Base-by-base conservation (phyloP, 768 basidiomycete species). In the Trametes coccinea region DNA sequence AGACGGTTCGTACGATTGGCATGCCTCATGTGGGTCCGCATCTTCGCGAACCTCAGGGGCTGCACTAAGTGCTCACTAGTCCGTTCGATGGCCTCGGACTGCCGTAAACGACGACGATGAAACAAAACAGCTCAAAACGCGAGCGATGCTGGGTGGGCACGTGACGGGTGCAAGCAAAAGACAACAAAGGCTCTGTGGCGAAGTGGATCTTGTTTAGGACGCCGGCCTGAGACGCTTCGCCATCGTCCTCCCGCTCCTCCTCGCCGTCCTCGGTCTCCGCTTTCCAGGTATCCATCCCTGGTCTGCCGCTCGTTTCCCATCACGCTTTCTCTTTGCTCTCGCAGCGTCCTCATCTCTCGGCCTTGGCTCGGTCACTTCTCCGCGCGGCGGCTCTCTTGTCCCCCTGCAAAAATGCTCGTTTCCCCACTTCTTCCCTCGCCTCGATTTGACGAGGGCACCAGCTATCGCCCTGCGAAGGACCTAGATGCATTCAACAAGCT, bases 401-500 rank as follows among this genome's bases (percentile, higher is more conserved):
- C 41, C 10, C 46, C 22, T 33, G 27, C 46, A 2, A 79, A 75
- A 71, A 90, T 91, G 89, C 80, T 91, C 39, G 89, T 86, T 57
- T 81, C 84, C 22, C 87, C 88, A 13, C 79, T 87, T 65, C 76
- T 83, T 65, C 85, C 83, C 56, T 66, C 80, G 5, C 72, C 80
- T 31, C 77, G 80, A 52, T 86, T 88, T 68, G 75, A 82, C 52
- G 79, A 81, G 68, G 69, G 82, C 34, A 68, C 79, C 31, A 84
- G 84, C 65, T 85, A 84, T 71, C 79, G 84, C 45, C 89, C 89
- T 3, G 81, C 87, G 40, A 85, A 83, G 70, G 89, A 92, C 71
- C 71, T 88, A 62, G 89, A 90, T 61, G 77, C 86, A 3, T 92
- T 91, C 78, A 90, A 89, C 66, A 88, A 79, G 65, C 79, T 90